Percentiles rank a stretch among this genome's conserved stretches.
phyloP scores from a whole-genome alignment of 176 grass and related monocot species.

The Neostapfia colusana region DNA sequence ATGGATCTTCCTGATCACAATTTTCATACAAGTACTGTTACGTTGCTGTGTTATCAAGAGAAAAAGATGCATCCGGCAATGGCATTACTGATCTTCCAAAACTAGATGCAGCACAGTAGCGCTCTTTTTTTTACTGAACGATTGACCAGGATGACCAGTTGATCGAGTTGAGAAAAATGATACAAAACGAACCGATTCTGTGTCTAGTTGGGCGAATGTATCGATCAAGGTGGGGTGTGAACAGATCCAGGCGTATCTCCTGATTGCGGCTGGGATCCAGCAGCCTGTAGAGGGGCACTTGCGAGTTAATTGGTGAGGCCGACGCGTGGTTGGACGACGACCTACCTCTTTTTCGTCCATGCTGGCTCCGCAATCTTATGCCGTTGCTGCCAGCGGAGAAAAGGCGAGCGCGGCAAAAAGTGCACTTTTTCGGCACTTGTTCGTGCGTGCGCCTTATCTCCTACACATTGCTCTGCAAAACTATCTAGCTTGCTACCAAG shows the following conservation, averaged over 20 bases:
- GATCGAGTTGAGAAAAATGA: background rate
- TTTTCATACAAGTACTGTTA: no score
- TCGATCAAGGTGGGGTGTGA: background rate
- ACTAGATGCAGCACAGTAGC: background rate
- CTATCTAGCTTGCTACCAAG: background rate
- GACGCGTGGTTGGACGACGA: background rate
- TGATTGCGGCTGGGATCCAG: background rate
- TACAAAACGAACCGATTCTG: background rate
- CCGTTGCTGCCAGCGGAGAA: background rate
- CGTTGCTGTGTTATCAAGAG: no score
- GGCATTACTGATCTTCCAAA: background rate
- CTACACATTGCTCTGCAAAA: background rate
- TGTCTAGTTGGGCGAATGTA: background rate
- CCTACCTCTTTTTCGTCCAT: background rate
- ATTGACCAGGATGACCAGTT: background rate
- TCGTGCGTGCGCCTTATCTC: background rate
- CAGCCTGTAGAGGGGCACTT: background rate
- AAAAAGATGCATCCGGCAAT: background rate
- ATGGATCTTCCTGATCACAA: no score
- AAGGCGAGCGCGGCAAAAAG: constrained; percentile 17
- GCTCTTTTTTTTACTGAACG: no score
- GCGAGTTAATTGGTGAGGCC: background rate
- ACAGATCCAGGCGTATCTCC: constrained; percentile 23
- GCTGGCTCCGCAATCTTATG: background rate
- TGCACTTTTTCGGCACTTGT: constrained; percentile 1